A percentile compares a stretch with the other conserved stretches of the same genome.
These are phyloP conservation scores for Cercospora sesami DNA, from an alignment of 2,329 filamentous ascomycete species.

Conservation along the genomic window DNA sequence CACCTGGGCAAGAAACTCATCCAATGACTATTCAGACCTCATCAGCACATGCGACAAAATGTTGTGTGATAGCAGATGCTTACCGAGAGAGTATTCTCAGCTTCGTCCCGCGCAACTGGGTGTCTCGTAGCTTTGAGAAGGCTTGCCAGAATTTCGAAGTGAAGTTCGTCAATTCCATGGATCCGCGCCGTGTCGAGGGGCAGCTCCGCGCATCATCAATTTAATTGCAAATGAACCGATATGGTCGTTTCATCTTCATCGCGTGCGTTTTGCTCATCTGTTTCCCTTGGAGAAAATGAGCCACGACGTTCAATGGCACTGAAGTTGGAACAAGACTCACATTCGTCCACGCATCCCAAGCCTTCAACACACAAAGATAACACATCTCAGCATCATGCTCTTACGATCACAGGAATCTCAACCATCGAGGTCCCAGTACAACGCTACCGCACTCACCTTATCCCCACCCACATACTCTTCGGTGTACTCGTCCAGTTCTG, in stretches of 20 bases:
- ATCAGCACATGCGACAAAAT: not conserved
- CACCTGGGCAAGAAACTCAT: not conserved
- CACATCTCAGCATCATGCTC: constrained; percentile 9
- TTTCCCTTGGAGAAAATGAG: not conserved
- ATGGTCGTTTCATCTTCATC: not conserved
- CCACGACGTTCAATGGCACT: not conserved
- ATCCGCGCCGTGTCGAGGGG: not conserved
- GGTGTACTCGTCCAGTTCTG: constrained; percentile 31
- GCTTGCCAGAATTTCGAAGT: not conserved
- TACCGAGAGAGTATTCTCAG: not conserved
- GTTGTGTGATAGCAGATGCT: not conserved
- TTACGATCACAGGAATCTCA: not conserved
- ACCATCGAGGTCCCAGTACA: constrained; percentile 12
- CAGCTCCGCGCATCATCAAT: not conserved
- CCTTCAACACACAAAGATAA: not conserved
- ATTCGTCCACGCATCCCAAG: constrained; percentile 15
- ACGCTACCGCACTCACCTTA: constrained; percentile 9
- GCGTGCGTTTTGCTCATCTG: not conserved
- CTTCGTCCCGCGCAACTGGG: not conserved
- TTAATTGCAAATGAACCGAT: not conserved
- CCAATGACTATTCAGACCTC: not conserved
- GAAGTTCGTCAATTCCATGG: not conserved
- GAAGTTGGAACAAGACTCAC: not conserved
- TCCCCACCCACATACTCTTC: constrained; percentile 28
- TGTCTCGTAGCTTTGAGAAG: not conserved